These are phyloP conservation scores for Rosa multiflora DNA, from an alignment of 306 rosid species.

Conservation along the genomic window DNA sequence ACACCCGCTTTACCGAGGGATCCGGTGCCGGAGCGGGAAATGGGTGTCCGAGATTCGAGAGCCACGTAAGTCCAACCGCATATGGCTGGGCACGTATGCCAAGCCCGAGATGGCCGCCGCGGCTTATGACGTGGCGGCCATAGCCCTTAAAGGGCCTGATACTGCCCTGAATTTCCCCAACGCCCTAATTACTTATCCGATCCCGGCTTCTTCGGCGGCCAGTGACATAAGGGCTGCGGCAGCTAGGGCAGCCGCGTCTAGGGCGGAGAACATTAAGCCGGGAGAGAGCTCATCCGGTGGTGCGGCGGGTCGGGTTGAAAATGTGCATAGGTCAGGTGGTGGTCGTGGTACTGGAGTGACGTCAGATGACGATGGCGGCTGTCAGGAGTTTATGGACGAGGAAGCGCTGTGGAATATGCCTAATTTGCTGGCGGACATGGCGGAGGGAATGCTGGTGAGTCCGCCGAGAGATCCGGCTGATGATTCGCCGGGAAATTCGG, in stretches of 20 bases:
- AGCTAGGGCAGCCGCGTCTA: conserved; percentile 60
- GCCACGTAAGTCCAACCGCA: conserved; percentile 85
- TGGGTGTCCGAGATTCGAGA: conserved; percentile 98
- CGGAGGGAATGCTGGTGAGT: conserved; percentile 54
- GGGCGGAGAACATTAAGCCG: not conserved
- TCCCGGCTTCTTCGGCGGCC: conserved; percentile 66
- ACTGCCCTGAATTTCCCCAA: conserved; percentile 69
- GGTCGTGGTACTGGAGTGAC: not conserved
- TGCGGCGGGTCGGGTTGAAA: not conserved
- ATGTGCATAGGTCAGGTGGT: not conserved
- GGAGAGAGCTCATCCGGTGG: not conserved
- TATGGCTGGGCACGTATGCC: conserved; percentile 91
- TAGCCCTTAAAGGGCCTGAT: conserved; percentile 75
- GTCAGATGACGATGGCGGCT: not conserved
- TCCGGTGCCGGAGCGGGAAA: conserved; percentile 74
- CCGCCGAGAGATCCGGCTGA: conserved; percentile 48
- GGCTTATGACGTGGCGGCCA: conserved; percentile 90
- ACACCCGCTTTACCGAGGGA: conserved; percentile 56
- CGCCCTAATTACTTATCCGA: conserved; percentile 46
- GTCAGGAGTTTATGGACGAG: conserved; percentile 41
- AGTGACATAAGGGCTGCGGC: conserved; percentile 78
- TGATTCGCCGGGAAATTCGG: conserved; percentile 34
- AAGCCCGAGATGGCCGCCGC: conserved; percentile 92
- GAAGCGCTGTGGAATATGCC: conserved; percentile 51
- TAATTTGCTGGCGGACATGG: conserved; percentile 50